Conservation (phyloP, 805 yeast genomes). For the Suhomyces vadensis region DNA sequence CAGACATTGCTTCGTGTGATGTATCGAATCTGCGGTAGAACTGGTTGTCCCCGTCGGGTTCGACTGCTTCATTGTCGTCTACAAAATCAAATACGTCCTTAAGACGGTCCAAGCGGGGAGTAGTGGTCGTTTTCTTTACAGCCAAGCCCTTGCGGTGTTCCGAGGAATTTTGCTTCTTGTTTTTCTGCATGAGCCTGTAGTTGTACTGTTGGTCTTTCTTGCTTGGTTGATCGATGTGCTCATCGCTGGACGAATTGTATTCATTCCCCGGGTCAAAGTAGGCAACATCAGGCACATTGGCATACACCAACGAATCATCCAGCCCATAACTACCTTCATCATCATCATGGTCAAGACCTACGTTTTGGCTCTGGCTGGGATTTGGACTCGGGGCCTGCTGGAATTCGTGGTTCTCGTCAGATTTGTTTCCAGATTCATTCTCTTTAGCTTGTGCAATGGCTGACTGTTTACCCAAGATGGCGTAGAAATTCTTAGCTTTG, state of each 20-base stretch:
- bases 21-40: conserved; percentile 10
- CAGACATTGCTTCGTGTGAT: conserved; percentile 11
- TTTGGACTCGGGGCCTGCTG: neutral
- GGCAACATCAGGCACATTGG: neutral
- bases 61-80: conserved; percentile 20
- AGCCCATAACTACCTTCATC: conserved; percentile 4
- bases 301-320: conserved; percentile 5
- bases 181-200: neutral
- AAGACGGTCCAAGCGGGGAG: neutral
- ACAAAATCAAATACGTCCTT: conserved; percentile 18
- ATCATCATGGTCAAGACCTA: neutral
- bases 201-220: neutral
- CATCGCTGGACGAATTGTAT: neutral
- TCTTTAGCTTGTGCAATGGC: conserved; percentile 12
- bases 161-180: neutral
- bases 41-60: conserved; percentile 9
- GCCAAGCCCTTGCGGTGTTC: conserved; percentile 41
- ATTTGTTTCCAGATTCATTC: conserved; percentile 9
- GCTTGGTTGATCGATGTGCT: neutral
- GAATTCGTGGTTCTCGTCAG: conserved; percentile 1
- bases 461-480: conserved; percentile 31
- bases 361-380: conserved; percentile 4
- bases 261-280: neutral
- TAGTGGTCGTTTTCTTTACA: conserved; percentile 20
- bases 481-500: conserved; percentile 38